Evolutionary conservation across 164 flowering plant species (phyloP).

Genomic region (Euptelea pleiosperma): DNA sequence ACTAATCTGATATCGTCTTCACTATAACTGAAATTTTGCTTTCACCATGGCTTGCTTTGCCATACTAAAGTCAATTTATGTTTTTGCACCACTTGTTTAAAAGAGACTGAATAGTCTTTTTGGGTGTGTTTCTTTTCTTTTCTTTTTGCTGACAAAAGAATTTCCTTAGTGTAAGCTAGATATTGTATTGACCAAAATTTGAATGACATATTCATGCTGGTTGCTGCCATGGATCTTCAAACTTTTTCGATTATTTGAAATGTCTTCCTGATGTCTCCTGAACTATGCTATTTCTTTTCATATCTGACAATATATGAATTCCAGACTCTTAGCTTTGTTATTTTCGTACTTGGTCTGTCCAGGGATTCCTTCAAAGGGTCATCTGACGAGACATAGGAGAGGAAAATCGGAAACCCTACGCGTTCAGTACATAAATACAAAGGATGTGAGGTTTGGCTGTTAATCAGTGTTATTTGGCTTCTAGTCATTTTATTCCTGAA

Average conservation of each 20-base stretch:
- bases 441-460: conserved; percentile 82
- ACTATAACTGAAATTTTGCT: not conserved
- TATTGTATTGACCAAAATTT: not conserved
- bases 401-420: conserved; percentile 89
- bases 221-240: not conserved
- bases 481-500: not conserved
- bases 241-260: not conserved
- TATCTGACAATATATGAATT: too few species aligned
- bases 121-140: not conserved
- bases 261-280: not conserved
- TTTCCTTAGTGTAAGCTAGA: not conserved
- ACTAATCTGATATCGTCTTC: not conserved
- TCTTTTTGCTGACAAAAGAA: too few species aligned
- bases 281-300: not conserved
- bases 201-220: not conserved
- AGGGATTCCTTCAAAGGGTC: conserved; percentile 42
- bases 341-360: conserved; percentile 9
- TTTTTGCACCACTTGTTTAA: too few species aligned
- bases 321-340: not conserved
- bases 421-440: conserved; percentile 71
- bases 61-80: too few species aligned
- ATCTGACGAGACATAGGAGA: conserved; percentile 54
- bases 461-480: not conserved
- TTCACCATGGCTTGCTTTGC: not conserved
- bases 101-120: not conserved